Base-by-base conservation (phyloP, 768 basidiomycete species). In the Mycena maculata region DNA sequence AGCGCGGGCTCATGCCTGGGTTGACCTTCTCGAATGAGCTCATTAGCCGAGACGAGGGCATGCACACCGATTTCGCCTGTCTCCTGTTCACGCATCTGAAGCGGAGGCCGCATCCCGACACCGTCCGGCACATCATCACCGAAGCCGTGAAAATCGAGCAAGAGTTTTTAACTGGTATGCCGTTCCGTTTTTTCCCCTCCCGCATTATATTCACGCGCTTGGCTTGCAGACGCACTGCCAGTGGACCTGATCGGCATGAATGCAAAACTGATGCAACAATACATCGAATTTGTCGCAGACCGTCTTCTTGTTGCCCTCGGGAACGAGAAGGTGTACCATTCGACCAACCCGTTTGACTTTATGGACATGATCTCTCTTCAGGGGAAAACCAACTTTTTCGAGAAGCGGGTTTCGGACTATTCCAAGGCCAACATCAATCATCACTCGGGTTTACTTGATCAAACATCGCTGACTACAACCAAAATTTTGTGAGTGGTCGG, bases 361-460 rank as follows among this genome's bases (percentile, higher is more conserved):
- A 92, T 91, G 89, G 90, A 91, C 69, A 84, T 90, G 81, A 92
- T 92, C 53, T 92, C 91, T 15, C 78, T 93, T 8, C 87, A 90
- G 75, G 92, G 92, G 61, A 93, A 93, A 83, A 91, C 92, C 31
- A 92, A 93, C 78, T 93, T 92, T 78, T 92, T 92, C 75, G 91
- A 92, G 80, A 91, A 92, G 78, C 84, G 92, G 4, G 92, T 93
- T 2, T 90, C 89, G 4, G 86, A 87, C 28, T 87, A 87, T 63
- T 78, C 85, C 2, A 86, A 92, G 82, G 89, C 88, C 39, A 90
- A 90, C 76, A 89, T 89, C 79, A 85, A 85, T 52, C 78, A 76
- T 53, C n/a, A n/a, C n/a, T 67, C 73, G 20, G 65, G 55, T 33
- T 15, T 27, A 28, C 20, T 48, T 33, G 60, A 45, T 12, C 60